These are phyloP conservation scores for Chalciporus piperatus DNA, from an alignment of 768 basidiomycete species.

Conservation along the genomic window DNA sequence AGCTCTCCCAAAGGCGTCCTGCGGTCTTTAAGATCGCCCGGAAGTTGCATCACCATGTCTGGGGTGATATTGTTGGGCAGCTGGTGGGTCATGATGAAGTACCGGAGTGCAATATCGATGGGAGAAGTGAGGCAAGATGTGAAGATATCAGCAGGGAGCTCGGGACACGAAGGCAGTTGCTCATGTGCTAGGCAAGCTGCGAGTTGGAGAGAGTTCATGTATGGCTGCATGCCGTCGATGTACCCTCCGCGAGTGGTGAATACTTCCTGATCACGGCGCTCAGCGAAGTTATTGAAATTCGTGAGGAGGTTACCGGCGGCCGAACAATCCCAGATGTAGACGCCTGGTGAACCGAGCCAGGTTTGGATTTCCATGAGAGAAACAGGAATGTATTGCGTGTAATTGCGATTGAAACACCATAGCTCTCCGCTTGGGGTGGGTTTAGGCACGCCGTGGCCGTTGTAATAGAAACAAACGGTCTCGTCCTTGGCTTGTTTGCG, in stretches of 20 bases:
- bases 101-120: conserved; percentile 95
- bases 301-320: conserved; percentile 92
- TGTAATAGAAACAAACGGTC: conserved; percentile 94
- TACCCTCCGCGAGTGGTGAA: conserved; percentile 57
- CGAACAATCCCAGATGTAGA: conserved; percentile 99
- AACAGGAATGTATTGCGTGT: conserved; percentile 98
- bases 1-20: conserved; percentile 95
- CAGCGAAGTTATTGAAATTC: conserved; percentile 83
- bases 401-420: conserved; percentile 97
- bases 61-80: conserved; percentile 76
- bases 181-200: conserved; percentile 93
- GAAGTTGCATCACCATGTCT: conserved; percentile 93
- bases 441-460: conserved; percentile 97
- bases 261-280: conserved; percentile 68
- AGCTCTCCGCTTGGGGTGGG: conserved; percentile 94
- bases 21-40: conserved; percentile 95
- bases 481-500: conserved; percentile 92
- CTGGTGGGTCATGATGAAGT: conserved; percentile 88
- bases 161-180: conserved; percentile 89
- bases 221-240: conserved; percentile 59
- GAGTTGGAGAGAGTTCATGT: conserved; percentile 87
- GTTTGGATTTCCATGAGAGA: conserved; percentile 90
- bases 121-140: conserved; percentile 97
- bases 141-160: conserved; percentile 96
- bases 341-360: conserved; percentile 92